Evolutionary conservation across 768 basidiomycete species (phyloP), one percentile per base, ranked within the genome.

Genomic region (Daedaleopsis nitida): DNA sequence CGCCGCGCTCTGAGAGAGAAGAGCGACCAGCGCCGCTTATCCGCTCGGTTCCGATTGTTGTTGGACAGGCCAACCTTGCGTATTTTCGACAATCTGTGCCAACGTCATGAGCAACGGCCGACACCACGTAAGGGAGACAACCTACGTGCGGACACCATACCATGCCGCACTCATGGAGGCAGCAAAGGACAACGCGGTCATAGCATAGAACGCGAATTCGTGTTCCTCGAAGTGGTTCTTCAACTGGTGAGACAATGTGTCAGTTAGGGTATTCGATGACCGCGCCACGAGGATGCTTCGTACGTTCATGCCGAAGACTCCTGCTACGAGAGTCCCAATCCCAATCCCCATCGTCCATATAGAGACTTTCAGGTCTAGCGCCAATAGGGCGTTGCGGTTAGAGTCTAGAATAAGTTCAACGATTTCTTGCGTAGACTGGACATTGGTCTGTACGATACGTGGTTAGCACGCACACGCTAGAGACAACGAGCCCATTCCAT

Each of bases 361-460:
- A n/a, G 94, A 96, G 13, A 97, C 86, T 80, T 95, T 89, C 44
- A 98, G 80, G 75, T 98, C 96, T 37, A 98, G 83, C 49, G 93
- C 92, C 21, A 98, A 81, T 16, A 98, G 80, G 5, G 91, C 85
- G 68, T 98, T 98, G 51, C 96, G 89, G 77, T 97, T 97, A 51
- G 95, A 91, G 73, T 98, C 96, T 43, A 98, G 81, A 69, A 98
- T 94, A 60, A 98, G 82, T 74, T 98, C 96, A 2, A 96, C 93
- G 55, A 98, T 98, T 76, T 98, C 96, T 78, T 98, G 96, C 0
- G 96, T 98, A 13, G 95, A 94, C 75, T 95, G 91, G 42, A 98
- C 92, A 71, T 98, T 98, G 57, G 82, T 85, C 94, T 94, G 64
- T 49, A 55, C 47, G 35, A 37, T 47, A 53, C 49, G 44, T 14